Conservation (phyloP, 768 basidiomycete genomes). For the Flagelloscypha sp. region DNA sequence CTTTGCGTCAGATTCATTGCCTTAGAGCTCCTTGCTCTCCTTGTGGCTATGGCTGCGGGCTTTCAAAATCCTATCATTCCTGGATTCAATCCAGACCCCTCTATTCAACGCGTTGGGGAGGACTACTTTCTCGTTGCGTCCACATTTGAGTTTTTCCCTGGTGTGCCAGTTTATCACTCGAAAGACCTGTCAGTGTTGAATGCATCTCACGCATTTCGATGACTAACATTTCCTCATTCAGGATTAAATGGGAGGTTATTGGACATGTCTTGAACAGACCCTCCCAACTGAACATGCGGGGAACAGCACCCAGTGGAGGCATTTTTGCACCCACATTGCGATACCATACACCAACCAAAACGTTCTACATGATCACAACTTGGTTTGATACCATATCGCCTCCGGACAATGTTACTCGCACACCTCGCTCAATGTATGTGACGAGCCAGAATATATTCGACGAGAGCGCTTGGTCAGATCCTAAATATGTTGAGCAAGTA, state of each 20-base stretch:
- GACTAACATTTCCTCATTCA: too few relatives aligned
- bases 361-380: neutral
- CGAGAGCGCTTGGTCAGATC: too few relatives aligned
- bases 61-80: neutral
- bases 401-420: too few relatives aligned
- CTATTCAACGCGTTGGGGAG: neutral
- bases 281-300: neutral
- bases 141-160: neutral
- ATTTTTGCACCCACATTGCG: neutral
- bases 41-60: too few relatives aligned
- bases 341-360: neutral
- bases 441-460: too few relatives aligned
- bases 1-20: too few relatives aligned
- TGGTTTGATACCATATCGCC: too few relatives aligned
- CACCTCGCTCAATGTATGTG: too few relatives aligned
- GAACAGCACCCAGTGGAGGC: neutral
- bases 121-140: neutral
- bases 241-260: too few relatives aligned
- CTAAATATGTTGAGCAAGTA: too few relatives aligned
- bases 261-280: neutral
- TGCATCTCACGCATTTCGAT: neutral
- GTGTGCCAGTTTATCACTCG: neutral
- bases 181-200: neutral
- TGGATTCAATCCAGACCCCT: neutral
- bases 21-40: too few relatives aligned